Percentiles rank a stretch among this genome's conserved stretches.
These are phyloP conservation scores for Fraxinus baroniana DNA, from an alignment of 305 asterid genomes.

Conservation along the genomic window DNA sequence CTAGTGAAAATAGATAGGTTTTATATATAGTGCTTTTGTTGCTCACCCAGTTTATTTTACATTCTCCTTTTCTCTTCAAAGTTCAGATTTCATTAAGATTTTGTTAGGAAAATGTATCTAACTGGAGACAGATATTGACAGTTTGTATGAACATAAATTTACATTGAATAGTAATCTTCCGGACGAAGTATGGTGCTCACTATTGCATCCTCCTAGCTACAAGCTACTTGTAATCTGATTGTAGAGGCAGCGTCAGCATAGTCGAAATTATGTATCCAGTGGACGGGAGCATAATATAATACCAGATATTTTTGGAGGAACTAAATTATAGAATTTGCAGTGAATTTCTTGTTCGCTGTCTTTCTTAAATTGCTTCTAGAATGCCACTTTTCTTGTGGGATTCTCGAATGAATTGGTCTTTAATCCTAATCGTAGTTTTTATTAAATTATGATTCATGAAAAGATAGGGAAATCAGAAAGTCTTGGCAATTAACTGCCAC, in stretches of 20 bases:
- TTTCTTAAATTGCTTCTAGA: not conserved
- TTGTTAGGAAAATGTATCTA: not conserved
- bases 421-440: not conserved
- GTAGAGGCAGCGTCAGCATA: not conserved
- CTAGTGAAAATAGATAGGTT: not conserved
- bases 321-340: not conserved
- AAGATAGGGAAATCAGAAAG: not conserved
- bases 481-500: not conserved
- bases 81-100: not conserved
- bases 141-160: not conserved
- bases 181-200: not conserved
- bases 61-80: constrained; percentile 4
- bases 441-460: no score
- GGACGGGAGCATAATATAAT: not conserved
- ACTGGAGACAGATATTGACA: not conserved
- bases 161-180: not conserved
- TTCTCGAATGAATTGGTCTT: not conserved
- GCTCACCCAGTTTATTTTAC: not conserved
- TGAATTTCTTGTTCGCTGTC: not conserved
- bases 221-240: not conserved
- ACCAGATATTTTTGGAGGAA: no score
- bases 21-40: not conserved
- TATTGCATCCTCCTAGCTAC: not conserved
- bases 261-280: not conserved
- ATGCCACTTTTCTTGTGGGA: not conserved